Percentiles rank a stretch among this genome's conserved stretches.
Evolutionary conservation across 768 basidiomycete species (phyloP).

Genomic region (Naganishia randhawae): DNA sequence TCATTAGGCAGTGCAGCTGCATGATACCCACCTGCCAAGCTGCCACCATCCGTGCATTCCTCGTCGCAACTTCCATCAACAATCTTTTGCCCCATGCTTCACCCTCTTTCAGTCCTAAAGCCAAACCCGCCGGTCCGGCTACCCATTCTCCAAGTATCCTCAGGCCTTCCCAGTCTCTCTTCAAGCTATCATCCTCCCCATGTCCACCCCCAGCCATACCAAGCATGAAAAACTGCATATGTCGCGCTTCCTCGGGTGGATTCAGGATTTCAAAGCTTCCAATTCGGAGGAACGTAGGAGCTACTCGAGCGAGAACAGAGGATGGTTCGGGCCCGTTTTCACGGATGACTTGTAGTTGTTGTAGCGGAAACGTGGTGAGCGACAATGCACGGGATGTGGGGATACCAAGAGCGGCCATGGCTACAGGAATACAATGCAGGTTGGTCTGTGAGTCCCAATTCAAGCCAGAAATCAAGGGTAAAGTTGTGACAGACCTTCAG

Average conservation of each 20-base stretch:
- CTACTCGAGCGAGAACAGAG: conserved; percentile 71
- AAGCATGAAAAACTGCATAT: conserved; percentile 53
- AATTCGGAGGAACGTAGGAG: conserved; percentile 85
- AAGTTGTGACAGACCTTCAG: conserved; percentile 61
- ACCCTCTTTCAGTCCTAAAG: conserved; percentile 54
- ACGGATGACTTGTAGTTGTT: conserved; percentile 67
- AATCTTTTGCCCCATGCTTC: conserved; percentile 68
- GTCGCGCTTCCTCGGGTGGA: conserved; percentile 56
- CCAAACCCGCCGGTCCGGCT: conserved; percentile 47
- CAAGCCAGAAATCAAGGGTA: background rate
- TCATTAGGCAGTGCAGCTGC: no score
- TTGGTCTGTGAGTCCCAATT: conserved; percentile 52
- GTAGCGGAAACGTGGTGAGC: conserved; percentile 62
- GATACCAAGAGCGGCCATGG: conserved; percentile 74
- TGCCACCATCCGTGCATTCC: conserved; percentile 90
- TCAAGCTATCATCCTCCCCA: conserved; percentile 50
- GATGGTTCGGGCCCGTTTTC: conserved; percentile 66
- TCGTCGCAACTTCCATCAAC: conserved; percentile 69
- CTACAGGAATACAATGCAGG: conserved; percentile 45
- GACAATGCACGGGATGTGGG: conserved; percentile 82
- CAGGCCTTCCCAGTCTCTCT: conserved; percentile 68
- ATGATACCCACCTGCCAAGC: conserved; percentile 69
- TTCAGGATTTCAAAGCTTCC: conserved; percentile 85
- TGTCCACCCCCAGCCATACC: conserved; percentile 29
- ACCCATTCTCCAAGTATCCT: conserved; percentile 74